Evolutionary conservation across 2,329 filamentous ascomycete species (phyloP).

Genomic region (Alternaria incomplexa): DNA sequence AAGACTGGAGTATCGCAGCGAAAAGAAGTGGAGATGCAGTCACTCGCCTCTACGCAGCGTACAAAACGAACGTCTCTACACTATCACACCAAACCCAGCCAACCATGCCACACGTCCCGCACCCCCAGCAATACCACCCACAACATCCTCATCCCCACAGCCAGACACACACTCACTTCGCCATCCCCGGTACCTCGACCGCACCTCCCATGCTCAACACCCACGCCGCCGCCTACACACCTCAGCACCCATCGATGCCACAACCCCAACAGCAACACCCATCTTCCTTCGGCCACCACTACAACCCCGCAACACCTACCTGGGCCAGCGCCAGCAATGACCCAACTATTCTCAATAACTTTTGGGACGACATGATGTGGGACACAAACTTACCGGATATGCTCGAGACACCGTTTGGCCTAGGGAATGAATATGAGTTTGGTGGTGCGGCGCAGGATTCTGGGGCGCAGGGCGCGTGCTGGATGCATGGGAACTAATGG

Average conservation of each 20-base stretch:
- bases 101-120: constrained; percentile 18
- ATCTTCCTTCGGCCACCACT: constrained; percentile 26
- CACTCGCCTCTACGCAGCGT: constrained; percentile 50
- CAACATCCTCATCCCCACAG: constrained; percentile 6
- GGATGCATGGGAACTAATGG: constrained; percentile 45
- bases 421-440: constrained; percentile 45
- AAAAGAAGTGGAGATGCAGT: constrained; percentile 53
- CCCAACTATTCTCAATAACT: constrained; percentile 40
- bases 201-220: constrained; percentile 20
- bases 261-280: not conserved
- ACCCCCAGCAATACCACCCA: constrained; percentile 14
- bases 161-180: constrained; percentile 17
- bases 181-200: constrained; percentile 15
- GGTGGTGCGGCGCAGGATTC: constrained; percentile 42
- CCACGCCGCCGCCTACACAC: constrained; percentile 8
- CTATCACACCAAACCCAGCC: constrained; percentile 14
- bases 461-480: constrained; percentile 38
- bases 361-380: constrained; percentile 54
- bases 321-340: constrained; percentile 33
- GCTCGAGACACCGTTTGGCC: constrained; percentile 44
- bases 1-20: constrained; percentile 53
- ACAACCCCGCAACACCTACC: constrained; percentile 35
- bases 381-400: constrained; percentile 48
- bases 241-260: not conserved
- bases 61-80: constrained; percentile 38